A percentile compares a stretch with the other conserved stretches of the same genome.
Evolutionary conservation across 495 filamentous ascomycete species (phyloP).

Genomic region (Tuber magnatum): DNA sequence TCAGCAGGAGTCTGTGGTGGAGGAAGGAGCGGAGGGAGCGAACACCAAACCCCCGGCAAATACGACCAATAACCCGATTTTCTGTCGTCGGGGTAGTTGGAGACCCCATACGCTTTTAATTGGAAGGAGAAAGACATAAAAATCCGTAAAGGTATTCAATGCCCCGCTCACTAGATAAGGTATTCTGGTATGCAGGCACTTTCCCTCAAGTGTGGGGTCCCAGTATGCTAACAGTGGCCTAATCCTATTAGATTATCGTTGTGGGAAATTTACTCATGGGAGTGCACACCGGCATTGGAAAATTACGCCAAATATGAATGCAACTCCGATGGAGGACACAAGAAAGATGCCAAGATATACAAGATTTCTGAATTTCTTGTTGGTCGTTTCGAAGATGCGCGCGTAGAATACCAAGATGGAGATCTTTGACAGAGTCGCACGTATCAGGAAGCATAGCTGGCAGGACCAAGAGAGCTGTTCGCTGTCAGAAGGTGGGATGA

Average conservation of each 20-base stretch:
- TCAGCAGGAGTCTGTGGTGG: background rate
- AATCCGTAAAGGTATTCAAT: slow-evolving; percentile 44
- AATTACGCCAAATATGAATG: background rate
- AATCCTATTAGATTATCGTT: background rate
- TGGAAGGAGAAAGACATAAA: slow-evolving; percentile 45
- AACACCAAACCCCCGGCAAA: background rate
- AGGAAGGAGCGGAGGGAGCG: background rate
- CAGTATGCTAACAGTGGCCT: background rate
- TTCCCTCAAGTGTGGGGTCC: slow-evolving; percentile 32
- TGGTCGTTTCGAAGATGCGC: background rate
- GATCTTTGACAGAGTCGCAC: background rate
- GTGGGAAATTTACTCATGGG: background rate
- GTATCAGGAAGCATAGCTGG: background rate
- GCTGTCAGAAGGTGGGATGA: background rate
- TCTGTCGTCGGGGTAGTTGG: slow-evolving; percentile 47
- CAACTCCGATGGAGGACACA: background rate
- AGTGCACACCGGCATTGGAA: background rate
- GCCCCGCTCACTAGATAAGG: slow-evolving; percentile 51
- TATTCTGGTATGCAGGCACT: slow-evolving; percentile 47
- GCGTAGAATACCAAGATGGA: background rate
- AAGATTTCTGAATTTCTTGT: background rate
- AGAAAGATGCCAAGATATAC: background rate
- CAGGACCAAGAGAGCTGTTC: background rate
- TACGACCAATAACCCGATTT: slow-evolving; percentile 41
- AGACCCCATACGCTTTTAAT: slow-evolving; percentile 48